Base-by-base conservation (phyloP, 1,284 basidiomycete species). In the Puccinia novopanici region DNA sequence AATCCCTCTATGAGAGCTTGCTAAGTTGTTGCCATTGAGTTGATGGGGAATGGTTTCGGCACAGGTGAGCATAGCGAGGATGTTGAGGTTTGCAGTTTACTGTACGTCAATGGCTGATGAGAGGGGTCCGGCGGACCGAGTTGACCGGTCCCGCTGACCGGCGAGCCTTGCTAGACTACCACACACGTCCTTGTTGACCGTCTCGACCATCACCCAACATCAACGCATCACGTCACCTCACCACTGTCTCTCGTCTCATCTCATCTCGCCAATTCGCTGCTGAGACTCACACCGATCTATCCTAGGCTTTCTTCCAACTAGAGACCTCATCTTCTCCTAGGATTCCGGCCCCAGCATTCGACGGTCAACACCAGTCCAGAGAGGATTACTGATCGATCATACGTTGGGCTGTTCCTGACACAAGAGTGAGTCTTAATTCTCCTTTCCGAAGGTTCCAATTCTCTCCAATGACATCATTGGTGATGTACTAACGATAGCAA, bases 291-390 rank as follows among this genome's bases (percentile, higher is more conserved):
- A n/a, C n/a, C n/a, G n/a, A n/a, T n/a, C n/a, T n/a, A n/a, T n/a
- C n/a, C n/a, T n/a, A n/a, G n/a, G n/a, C n/a, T n/a, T 59, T 59
- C 6, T 30, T 22, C 34, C 19, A 59, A 30, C 57, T n/a, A n/a
- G n/a, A n/a, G n/a, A n/a, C 27, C 57, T 34, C 9, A 52, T 17
- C 19, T 52, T 17, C 50, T 4, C 12, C 50, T 12, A 52, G 34
- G 9, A 65, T 65, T 37, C 6, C 61, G 34, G 61, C 61, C 37
- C 45, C 22, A 45, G 37, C 61, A 42, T 45, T 48, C 63, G 63
- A 48, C 63, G 63, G 42, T 48, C 63, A 67, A 15, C 63, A 48
- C n/a, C 63, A 67, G 63, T 67, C 63, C 9, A 19, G 3, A 48
- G 42, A 45, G 24, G 19, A 45, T 22, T 42, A 67, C 37, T 27